Base-by-base conservation (phyloP, 1,284 basidiomycete genomes). In the Microbotryum lychnidis-dioicae region DNA sequence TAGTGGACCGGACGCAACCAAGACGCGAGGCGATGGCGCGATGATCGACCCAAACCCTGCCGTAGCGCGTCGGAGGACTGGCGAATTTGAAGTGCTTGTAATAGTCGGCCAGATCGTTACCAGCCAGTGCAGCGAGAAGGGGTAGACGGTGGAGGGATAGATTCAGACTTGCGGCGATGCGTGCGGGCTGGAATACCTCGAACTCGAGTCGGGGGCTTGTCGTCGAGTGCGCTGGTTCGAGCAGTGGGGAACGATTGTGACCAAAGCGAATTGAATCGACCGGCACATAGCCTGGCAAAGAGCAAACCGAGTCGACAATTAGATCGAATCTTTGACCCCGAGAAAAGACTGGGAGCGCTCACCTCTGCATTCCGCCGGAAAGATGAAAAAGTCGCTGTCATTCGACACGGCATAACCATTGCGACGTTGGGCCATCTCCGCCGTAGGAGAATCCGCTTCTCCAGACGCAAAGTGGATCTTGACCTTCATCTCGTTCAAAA, bases 381-480 rank as follows among this genome's bases (percentile, higher is more conserved):
- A 69, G 57, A 69, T 64, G 48, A 67, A 67, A 56, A 64, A 69
- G 57, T 69, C 67, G 29, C 56, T 58, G 54, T 69, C 65, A 47
- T 64, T 66, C 14, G 67, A 68, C 6, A 58, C 57, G 29, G 59
- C 1, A 87, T 89, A 77, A 91, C 91, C 64, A 80, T 82, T 23
- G 7, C 88, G 73, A 57, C 82, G 77, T 10, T 84, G 87, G 0
- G 91, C 91, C 18, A 93, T 78, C 62, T 87, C 85, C 3, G 92
- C 89, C 42, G 87, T 87, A 63, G 84, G 87, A 4, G 87, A 87
- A 75, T 96, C 91, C 4, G 85, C 90, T 75, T 96, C 91, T 70
- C 86, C 87, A 64, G 89, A 84, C 0, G 91, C 88, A 58, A 87
- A 85, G 73, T 86, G 81, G 4, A 87, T 68, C 46, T 83, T 76